Percentiles rank a stretch among this genome's conserved stretches.
Conservation (phyloP, 2,329 filamentous ascomycete genomes). For the Aspergillus luchuensis region DNA sequence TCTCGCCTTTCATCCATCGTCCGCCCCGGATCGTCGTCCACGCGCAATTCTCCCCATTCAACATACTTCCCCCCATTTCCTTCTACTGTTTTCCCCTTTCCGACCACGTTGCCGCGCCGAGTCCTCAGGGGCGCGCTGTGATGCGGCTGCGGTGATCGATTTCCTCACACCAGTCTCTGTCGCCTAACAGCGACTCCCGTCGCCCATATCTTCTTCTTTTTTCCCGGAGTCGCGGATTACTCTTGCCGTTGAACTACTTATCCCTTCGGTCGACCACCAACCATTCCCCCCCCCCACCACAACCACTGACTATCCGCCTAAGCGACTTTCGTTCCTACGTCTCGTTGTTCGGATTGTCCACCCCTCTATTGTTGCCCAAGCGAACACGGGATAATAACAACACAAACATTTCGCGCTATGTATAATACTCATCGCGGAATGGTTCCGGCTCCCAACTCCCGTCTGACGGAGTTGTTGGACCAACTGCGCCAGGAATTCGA, state of each 20-base stretch:
- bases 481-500: constrained; percentile 91
- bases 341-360: not conserved
- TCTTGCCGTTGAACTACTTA: not conserved
- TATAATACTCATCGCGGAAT: constrained; percentile 86
- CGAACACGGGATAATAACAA: constrained; percentile 2
- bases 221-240: not conserved
- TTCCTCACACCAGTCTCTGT: constrained; percentile 17
- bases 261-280: no score
- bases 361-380: not conserved
- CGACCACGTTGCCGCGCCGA: constrained; percentile 15
- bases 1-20: not conserved
- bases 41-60: not conserved
- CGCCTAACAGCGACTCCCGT: constrained; percentile 7
- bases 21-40: not conserved
- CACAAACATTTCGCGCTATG: constrained; percentile 57
- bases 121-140: constrained; percentile 25
- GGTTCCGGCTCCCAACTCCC: constrained; percentile 68
- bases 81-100: not conserved
- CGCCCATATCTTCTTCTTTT: not conserved
- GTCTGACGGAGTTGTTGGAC: constrained; percentile 88
- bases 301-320: not conserved
- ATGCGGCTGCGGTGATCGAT: constrained; percentile 27
- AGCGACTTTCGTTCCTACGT: not conserved
- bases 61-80: not conserved
- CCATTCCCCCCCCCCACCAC: not conserved